phyloP scores from a whole-genome alignment of 306 rosid species.

The Coriaria nepalensis region DNA sequence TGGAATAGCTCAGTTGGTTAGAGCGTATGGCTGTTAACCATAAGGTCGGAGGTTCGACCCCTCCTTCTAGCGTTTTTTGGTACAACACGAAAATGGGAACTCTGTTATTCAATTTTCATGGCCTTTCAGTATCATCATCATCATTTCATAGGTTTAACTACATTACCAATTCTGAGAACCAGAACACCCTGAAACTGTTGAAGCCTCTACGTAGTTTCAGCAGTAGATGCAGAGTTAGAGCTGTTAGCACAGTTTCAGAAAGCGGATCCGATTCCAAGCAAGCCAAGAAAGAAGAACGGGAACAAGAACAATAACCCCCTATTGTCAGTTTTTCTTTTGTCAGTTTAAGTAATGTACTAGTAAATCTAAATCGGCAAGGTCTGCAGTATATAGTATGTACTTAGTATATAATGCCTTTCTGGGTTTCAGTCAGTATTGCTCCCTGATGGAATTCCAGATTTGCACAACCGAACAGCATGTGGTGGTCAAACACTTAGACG shows the following conservation, averaged over 20 bases:
- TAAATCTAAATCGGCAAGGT: too few relatives aligned
- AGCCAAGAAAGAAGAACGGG: conserved; percentile 13
- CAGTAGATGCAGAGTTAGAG: conserved; percentile 32
- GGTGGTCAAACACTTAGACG: conserved; percentile 82
- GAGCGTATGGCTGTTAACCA: conserved; percentile 93
- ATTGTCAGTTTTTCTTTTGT: conserved; percentile 60
- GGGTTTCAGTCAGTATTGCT: conserved; percentile 60
- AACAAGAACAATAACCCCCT: conserved; percentile 17
- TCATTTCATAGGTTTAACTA: conserved; percentile 19
- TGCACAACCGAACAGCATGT: conserved; percentile 50
- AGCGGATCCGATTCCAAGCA: conserved; percentile 31
- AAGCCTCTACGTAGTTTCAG: conserved; percentile 17
- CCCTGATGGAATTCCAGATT: conserved; percentile 87
- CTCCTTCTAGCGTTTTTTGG: conserved; percentile 44
- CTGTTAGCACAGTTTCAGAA: conserved; percentile 44
- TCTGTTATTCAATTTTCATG: conserved; percentile 27
- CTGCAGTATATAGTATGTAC: background rate
- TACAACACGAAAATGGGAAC: conserved; percentile 24
- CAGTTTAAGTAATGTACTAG: conserved; percentile 31
- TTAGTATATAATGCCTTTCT: background rate
- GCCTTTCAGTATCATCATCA: conserved; percentile 22
- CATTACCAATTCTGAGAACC: conserved; percentile 17
- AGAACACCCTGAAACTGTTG: conserved; percentile 15
- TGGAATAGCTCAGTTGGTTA: conserved; percentile 82
- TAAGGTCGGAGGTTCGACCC: conserved; percentile 87